A percentile compares a stretch with the other conserved stretches of the same genome.
Evolutionary conservation across 108 stramenopile species (phyloP).

Genomic region (Fistulifera pelliculosa): DNA sequence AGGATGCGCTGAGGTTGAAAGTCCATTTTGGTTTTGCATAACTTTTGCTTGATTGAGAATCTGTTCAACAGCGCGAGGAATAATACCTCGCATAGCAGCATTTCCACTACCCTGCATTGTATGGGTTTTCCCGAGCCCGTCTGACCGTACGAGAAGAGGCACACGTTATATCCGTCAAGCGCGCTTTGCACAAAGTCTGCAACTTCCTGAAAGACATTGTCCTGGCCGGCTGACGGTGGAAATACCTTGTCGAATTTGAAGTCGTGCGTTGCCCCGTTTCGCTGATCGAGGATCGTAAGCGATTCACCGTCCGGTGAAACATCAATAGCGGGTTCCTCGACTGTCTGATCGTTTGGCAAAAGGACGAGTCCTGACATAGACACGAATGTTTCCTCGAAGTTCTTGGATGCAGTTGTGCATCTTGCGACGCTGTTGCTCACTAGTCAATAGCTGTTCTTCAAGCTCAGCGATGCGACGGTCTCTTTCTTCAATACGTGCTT

Average conservation of each 20-base stretch:
- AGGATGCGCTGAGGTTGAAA: conserved; percentile 88
- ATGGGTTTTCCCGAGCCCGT: conserved; percentile 84
- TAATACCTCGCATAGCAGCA: conserved; percentile 88
- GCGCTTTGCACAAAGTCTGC: conserved; percentile 95
- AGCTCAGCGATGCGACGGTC: conserved; percentile 71
- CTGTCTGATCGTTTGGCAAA: conserved; percentile 74
- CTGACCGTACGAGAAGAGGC: conserved; percentile 92
- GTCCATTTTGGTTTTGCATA: conserved; percentile 89
- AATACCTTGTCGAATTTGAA: conserved; percentile 96
- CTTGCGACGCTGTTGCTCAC: conserved; percentile 69
- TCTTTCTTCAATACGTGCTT: conserved; percentile 78
- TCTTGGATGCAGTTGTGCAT: conserved; percentile 96
- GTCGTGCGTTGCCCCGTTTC: conserved; percentile 22
- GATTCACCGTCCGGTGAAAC: conserved; percentile 45
- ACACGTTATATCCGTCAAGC: conserved; percentile 95
- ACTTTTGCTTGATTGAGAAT: conserved; percentile 73
- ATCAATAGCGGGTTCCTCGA: conserved; percentile 32
- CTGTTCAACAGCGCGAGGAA: conserved; percentile 90
- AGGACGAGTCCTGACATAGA: conserved; percentile 90
- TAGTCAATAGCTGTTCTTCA: conserved; percentile 72
- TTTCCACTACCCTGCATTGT: conserved; percentile 94
- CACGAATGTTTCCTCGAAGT: conserved; percentile 92
- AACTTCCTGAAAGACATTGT: conserved; percentile 88
- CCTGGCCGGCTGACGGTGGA: conserved; percentile 80
- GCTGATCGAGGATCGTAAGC: conserved; percentile 34